These are phyloP conservation scores for Pseudotsuga menziesii DNA, from an alignment of 75 land plant genomes.

Conservation along the genomic window DNA sequence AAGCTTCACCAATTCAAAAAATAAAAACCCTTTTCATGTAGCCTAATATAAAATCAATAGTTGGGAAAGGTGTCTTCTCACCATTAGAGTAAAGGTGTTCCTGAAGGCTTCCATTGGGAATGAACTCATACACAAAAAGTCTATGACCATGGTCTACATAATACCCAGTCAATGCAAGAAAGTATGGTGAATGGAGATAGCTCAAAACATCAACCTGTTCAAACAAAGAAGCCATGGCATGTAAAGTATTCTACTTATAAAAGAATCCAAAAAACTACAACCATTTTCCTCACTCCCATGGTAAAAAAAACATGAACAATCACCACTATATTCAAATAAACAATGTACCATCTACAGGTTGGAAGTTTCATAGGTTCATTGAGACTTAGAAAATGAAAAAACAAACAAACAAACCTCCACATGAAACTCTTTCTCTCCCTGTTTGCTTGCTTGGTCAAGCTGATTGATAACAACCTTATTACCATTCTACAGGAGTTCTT, in stretches of 20 bases:
- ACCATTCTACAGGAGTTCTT: conserved; percentile 56
- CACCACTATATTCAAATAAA: too few relatives aligned
- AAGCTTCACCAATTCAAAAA: too few relatives aligned
- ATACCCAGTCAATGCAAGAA: conserved; percentile 63
- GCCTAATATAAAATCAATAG: too few relatives aligned
- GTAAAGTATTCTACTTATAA: too few relatives aligned
- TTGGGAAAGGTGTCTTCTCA: neutral
- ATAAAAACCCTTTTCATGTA: too few relatives aligned
- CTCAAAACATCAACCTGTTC: conserved; percentile 64
- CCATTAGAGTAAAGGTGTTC: conserved; percentile 60
- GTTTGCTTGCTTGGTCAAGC: conserved; percentile 70
- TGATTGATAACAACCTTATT: conserved; percentile 60
- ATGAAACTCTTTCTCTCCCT: conserved; percentile 77
- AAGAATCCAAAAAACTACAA: too few relatives aligned
- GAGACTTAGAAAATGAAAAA: too few relatives aligned
- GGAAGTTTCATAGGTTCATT: too few relatives aligned
- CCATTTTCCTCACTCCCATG: too few relatives aligned
- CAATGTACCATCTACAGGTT: too few relatives aligned
- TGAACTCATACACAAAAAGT: conserved; percentile 73
- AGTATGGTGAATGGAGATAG: conserved; percentile 50
- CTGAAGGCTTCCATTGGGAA: conserved; percentile 82
- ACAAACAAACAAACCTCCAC: conserved; percentile 43
- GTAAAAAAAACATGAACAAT: neutral
- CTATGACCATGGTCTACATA: conserved; percentile 60
- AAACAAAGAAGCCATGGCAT: neutral